Percentiles rank a stretch among this genome's conserved stretches.
Evolutionary conservation across 164 flowering plant genomes (phyloP).

Genomic region (Litsea cubeba): DNA sequence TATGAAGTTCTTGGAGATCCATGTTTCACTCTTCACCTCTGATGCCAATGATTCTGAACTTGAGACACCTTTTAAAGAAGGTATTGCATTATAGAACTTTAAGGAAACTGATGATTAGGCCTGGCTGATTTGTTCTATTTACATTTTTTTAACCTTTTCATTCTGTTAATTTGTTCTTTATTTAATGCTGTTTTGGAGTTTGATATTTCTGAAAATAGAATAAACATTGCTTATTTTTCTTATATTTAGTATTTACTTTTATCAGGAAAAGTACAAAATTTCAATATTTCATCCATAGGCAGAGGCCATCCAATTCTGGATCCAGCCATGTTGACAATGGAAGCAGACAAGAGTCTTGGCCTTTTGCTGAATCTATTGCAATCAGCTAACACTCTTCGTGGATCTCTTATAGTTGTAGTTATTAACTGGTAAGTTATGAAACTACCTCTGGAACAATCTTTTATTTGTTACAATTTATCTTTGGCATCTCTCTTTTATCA

Average conservation of each 20-base stretch:
- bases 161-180: background rate
- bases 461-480: background rate
- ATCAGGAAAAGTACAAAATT: slow-evolving; percentile 39
- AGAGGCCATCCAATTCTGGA: slow-evolving; percentile 76
- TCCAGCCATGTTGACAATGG: slow-evolving; percentile 45
- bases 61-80: slow-evolving; percentile 43
- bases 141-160: background rate
- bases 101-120: background rate
- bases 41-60: slow-evolving; percentile 36
- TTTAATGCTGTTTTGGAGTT: background rate
- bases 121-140: background rate
- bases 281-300: slow-evolving; percentile 68
- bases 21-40: slow-evolving; percentile 54
- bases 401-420: slow-evolving; percentile 53
- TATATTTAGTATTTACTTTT: slow-evolving; percentile 16
- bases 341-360: slow-evolving; percentile 55
- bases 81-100: slow-evolving; percentile 29
- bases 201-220: background rate
- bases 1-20: slow-evolving; percentile 80
- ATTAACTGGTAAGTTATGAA: slow-evolving; percentile 69
- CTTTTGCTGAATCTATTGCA: slow-evolving; percentile 58
- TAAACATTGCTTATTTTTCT: background rate
- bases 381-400: slow-evolving; percentile 49
- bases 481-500: too few relatives aligned
- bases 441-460: background rate